A percentile compares a stretch with the other conserved stretches of the same genome.
Conservation (phyloP, 2,329 filamentous ascomycete species). For the Ambrosiella cleistominuta region DNA sequence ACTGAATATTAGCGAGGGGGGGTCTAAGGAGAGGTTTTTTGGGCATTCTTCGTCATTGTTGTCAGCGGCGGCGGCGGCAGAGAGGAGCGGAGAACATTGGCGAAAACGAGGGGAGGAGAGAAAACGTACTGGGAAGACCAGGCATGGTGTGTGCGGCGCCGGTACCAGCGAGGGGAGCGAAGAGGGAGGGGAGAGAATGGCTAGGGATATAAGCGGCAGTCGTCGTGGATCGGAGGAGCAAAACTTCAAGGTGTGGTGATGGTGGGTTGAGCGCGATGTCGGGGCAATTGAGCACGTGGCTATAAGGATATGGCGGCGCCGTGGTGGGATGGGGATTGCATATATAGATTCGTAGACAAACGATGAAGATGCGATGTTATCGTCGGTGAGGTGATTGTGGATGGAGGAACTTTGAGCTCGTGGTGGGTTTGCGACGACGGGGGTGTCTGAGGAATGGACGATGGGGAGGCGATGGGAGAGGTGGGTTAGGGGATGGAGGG, state of each 20-base stretch:
- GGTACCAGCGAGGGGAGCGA: no score
- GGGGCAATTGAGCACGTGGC: no score
- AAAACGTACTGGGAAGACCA: conserved; percentile 11
- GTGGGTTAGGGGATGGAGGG: not conserved
- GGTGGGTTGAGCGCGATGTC: no score
- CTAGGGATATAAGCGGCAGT: no score
- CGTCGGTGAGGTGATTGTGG: not conserved
- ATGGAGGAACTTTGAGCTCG: not conserved
- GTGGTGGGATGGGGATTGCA: no score
- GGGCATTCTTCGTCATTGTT: no score
- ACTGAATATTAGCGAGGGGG: not conserved
- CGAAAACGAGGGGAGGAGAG: not conserved
- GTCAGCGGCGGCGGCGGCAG: no score
- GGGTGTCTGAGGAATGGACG: not conserved
- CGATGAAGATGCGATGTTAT: not conserved
- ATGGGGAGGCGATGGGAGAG: not conserved
- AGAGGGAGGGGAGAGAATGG: no score
- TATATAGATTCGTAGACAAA: no score
- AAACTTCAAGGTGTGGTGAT: no score
- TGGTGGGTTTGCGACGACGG: not conserved
- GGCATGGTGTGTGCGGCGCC: conserved; percentile 2
- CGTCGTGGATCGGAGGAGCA: no score
- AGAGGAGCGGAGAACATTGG: not conserved
- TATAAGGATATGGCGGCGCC: no score
- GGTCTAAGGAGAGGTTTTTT: not conserved